Evolutionary conservation across 768 basidiomycete genomes (phyloP).

Genomic region (Auricularia cornea): DNA sequence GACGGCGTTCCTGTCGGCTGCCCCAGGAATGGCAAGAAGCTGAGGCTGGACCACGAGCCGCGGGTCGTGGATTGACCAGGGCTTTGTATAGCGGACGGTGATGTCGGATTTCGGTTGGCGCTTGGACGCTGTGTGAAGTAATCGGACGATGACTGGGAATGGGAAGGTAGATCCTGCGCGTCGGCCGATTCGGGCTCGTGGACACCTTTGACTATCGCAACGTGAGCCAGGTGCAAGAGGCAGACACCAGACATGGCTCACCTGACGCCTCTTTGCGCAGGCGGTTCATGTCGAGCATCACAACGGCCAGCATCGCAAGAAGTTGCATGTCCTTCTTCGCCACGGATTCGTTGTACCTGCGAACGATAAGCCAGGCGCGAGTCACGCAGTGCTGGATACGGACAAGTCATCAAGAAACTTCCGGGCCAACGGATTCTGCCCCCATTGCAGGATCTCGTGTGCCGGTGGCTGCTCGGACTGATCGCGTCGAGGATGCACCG

Average conservation of each 20-base stretch:
- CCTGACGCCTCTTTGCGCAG: neutral
- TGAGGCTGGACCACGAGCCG: conserved; percentile 62
- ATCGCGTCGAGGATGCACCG: neutral
- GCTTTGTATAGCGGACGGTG: neutral
- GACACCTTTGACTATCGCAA: too few relatives aligned
- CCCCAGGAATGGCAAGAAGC: neutral
- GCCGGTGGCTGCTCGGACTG: neutral
- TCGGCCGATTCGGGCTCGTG: too few relatives aligned
- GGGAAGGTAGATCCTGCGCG: too few relatives aligned
- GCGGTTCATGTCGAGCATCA: conserved; percentile 47
- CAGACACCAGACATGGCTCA: neutral
- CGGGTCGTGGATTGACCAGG: conserved; percentile 26
- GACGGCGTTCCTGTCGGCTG: neutral
- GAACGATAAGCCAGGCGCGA: neutral
- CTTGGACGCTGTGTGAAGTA: neutral
- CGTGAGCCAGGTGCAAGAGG: neutral
- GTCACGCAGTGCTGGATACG: neutral
- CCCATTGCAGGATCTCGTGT: conserved; percentile 7
- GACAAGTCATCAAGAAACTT: conserved; percentile 13
- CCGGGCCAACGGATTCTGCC: conserved; percentile 10
- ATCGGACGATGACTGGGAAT: neutral
- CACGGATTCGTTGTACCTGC: conserved; percentile 38
- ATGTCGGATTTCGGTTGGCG: neutral
- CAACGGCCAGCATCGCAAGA: conserved; percentile 65
- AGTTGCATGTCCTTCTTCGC: conserved; percentile 64